Conservation (phyloP, 306 rosid genomes). For the Neltuma alba region DNA sequence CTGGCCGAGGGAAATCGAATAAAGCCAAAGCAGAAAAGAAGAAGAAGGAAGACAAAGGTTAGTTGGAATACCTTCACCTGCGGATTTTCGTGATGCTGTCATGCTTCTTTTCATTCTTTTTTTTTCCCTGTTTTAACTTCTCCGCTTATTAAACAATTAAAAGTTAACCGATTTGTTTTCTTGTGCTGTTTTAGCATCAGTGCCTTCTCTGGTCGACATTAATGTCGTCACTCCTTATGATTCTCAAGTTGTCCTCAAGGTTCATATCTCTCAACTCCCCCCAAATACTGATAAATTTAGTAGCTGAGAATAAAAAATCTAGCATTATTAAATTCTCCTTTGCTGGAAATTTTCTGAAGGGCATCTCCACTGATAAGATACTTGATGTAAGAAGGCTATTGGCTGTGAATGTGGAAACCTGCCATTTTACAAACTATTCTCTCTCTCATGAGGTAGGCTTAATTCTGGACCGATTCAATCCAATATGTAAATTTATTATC, state of each 20-base stretch:
- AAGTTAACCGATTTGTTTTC: neutral
- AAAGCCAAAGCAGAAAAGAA: constrained; percentile 84
- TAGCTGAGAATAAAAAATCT: neutral
- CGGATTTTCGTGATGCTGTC: neutral
- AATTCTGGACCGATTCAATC: neutral
- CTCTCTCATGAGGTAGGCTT: constrained; percentile 75
- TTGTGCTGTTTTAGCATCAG: constrained; percentile 40
- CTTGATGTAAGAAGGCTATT: constrained; percentile 80
- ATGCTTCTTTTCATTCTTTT: neutral
- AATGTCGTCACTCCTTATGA: constrained; percentile 71
- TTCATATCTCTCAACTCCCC: constrained; percentile 20
- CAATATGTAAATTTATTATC: neutral
- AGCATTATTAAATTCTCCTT: neutral
- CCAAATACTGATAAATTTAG: neutral
- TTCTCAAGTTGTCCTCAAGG: constrained; percentile 77
- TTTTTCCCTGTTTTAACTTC: neutral
- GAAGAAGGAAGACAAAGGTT: constrained; percentile 97
- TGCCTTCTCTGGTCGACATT: constrained; percentile 82
- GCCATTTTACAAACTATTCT: constrained; percentile 88
- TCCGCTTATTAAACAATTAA: neutral
- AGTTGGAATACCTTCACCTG: constrained; percentile 16
- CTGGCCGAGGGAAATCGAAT: constrained; percentile 78
- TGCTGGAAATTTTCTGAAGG: constrained; percentile 49
- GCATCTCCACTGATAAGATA: constrained; percentile 93
- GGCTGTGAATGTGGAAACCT: constrained; percentile 87